Evolutionary conservation across 2,329 filamentous ascomycete species (phyloP), one percentile per base, ranked within the genome.

Genomic region (Clonostachys byssicola): DNA sequence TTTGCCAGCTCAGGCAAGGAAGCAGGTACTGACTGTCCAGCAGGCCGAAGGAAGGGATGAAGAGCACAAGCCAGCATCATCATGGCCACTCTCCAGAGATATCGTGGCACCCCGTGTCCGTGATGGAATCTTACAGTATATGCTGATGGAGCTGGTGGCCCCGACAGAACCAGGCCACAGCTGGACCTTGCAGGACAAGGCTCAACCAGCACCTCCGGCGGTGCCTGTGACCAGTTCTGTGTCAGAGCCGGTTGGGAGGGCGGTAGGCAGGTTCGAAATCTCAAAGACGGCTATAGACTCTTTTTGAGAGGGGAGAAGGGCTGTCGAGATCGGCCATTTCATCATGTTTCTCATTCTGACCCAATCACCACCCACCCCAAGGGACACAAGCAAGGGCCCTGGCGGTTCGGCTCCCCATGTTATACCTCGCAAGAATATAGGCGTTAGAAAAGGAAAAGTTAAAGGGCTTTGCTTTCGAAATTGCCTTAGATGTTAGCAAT

Each of bases 41-140:
- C 39, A 80, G 77, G 72, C 76, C 39, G 66, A 73, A 51, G 77
- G 77, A 13, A 69, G 74, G 52, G 75, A 80, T 39, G 60, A 58
- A 34, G 68, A 73, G 16, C 45, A 47, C 33, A 23, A 18, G 18
- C 23, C 10, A 9, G 10, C 23, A 30, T 30, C 23, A 30, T 30
- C 23, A 30, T 30, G 23, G 23, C 23, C 23, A 30, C 23, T 30
- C 23, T 30, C 8, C 23, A 40, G 58, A 52, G 72, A 77, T 46
- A 65, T 77, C 44, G 67, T 66, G 45, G 69, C 75, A 17, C 74
- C 75, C 43, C 63, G 66, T 43, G 63, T 73, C 34, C 65, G 70
- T 49, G 66, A 71, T 36, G 75, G 74, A 12, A 59, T 69, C 18
- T 54, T 78, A 40, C 67, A 72, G 47, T 78, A 79, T 54, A 68